A percentile compares a stretch with the other conserved stretches of the same genome.
These are phyloP conservation scores for Xylariaceae sp. DNA, from an alignment of 2,329 filamentous ascomycete species.

Conservation along the genomic window DNA sequence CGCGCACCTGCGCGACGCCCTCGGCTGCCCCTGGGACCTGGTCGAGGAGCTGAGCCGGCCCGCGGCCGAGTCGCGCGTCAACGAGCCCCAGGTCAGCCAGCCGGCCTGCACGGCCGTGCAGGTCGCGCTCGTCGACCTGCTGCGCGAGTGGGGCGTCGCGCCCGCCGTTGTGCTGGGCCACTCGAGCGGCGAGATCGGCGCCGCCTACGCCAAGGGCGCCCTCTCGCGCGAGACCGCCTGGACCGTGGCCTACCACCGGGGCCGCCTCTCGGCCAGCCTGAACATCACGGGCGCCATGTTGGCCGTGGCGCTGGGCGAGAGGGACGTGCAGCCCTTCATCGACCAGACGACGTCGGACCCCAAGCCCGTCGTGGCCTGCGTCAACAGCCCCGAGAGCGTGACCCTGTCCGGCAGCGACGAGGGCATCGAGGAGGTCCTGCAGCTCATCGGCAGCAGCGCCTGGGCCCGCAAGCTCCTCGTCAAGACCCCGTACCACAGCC, in stretches of 20 bases:
- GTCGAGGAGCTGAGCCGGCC: constrained; percentile 18
- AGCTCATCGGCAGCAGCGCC: constrained; percentile 20
- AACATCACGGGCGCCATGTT: constrained; percentile 20
- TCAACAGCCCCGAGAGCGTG: constrained; percentile 23
- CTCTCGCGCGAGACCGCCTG: constrained; percentile 24
- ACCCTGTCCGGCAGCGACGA: constrained; percentile 21
- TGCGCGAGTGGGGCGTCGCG: constrained; percentile 22
- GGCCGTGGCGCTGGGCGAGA: constrained; percentile 19
- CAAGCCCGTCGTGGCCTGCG: constrained; percentile 21
- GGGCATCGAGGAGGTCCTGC: constrained; percentile 22
- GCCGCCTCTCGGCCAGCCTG: constrained; percentile 19
- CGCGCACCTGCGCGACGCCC: constrained; percentile 15
- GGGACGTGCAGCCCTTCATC: constrained; percentile 15
- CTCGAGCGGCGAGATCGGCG: constrained; percentile 34
- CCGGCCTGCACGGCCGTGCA: constrained; percentile 21
- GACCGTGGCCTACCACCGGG: constrained; percentile 23
- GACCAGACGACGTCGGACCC: constrained; percentile 16
- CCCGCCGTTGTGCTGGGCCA: constrained; percentile 30
- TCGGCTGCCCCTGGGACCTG: constrained; percentile 20
- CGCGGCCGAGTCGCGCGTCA: constrained; percentile 16
- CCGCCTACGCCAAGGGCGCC: constrained; percentile 33
- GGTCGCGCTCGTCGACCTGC: constrained; percentile 19
- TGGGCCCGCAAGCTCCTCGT: constrained; percentile 30
- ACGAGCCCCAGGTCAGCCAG: constrained; percentile 23
- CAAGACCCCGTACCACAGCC: constrained; percentile 36